Base-by-base conservation (phyloP, 768 basidiomycete genomes). In the Megacollybia marginata region DNA sequence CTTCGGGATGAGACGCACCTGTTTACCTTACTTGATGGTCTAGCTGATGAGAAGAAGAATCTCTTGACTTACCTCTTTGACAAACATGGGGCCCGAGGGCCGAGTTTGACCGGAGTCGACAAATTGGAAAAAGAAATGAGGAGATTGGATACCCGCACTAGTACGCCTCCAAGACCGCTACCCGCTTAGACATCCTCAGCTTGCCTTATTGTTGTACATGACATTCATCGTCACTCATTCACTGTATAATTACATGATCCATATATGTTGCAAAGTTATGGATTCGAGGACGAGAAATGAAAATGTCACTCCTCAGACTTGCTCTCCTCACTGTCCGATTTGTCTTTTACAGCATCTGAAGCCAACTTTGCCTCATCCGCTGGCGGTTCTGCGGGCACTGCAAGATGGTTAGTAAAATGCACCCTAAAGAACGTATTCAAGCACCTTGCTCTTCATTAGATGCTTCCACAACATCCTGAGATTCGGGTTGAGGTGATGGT, bases 21-120 rank as follows among this genome's bases (percentile, higher is more conserved):
- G 1, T 93, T 93, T 57, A 71, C 79, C 34, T 76, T 93, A 15
- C 69, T 93, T 42, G 87, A 89, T 50, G 87, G 85, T 5, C 72
- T 93, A 38, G 81, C 88, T n/a, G 85, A 90, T 52, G 88, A 89
- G 58, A 90, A 92, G 74, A 92, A 91, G 73, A 92, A 93, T 60
- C 70, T 92, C 15, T 70, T 93, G 45, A 90, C 91, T 1, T 93
- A 93, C 56, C 71, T 91, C 50, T 93, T 93, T 55, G 90, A 92
- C 63, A 92, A 92, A 63, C 87, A 92, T 58, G 83, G 83, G 32
- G 86, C 78, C 9, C 73, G 90, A 18, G 86, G 79, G 11, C 59
- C 59, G 23, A 62, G 61, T 4, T 61, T 62, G 35, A 65, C 64
- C n/a, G 78, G 85, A 31, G 73, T 86, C 59, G 80, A 83, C 46